Percentiles rank a stretch among this genome's conserved stretches.
These are phyloP conservation scores for Xylaria sp. DNA, from an alignment of 2,329 filamentous ascomycete genomes.

Conservation along the genomic window DNA sequence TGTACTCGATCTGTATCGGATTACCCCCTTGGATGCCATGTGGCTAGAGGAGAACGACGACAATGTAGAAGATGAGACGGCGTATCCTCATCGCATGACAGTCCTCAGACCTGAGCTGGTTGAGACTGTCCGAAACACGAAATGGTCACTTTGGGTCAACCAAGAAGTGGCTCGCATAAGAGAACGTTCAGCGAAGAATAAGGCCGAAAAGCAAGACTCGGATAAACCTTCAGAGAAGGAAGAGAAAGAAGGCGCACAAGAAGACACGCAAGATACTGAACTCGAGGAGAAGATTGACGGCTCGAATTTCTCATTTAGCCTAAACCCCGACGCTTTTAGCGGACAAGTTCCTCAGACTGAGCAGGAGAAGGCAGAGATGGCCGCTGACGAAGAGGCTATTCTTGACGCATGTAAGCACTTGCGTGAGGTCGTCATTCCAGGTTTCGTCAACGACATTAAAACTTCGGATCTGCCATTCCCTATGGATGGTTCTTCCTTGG, in stretches of 20 bases:
- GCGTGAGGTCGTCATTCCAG: slow-evolving; percentile 78
- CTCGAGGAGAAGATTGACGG: slow-evolving; percentile 79
- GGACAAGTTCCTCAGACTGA: slow-evolving; percentile 89
- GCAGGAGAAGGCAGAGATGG: slow-evolving; percentile 84
- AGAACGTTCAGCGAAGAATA: slow-evolving; percentile 42
- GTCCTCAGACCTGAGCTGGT: slow-evolving; percentile 89
- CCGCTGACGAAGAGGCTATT: slow-evolving; percentile 86
- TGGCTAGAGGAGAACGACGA: slow-evolving; percentile 83
- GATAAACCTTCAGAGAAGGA: slow-evolving; percentile 38
- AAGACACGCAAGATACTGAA: slow-evolving; percentile 45
- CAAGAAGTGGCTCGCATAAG: slow-evolving; percentile 69
- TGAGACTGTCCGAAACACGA: slow-evolving; percentile 81
- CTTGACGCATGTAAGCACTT: slow-evolving; percentile 82
- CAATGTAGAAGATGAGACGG: slow-evolving; percentile 50
- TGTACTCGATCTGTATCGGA: slow-evolving; percentile 93
- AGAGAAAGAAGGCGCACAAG: slow-evolving; percentile 44
- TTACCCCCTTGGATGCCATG: slow-evolving; percentile 86
- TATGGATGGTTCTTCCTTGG: slow-evolving; percentile 95
- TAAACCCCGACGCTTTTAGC: slow-evolving; percentile 96
- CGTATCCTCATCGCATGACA: slow-evolving; percentile 96
- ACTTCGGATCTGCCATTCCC: slow-evolving; percentile 96
- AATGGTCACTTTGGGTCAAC: slow-evolving; percentile 88
- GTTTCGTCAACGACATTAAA: slow-evolving; percentile 82
- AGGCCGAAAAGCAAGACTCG: slow-evolving; percentile 29
- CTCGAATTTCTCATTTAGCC: slow-evolving; percentile 81